These are phyloP conservation scores for Russula sp. DNA, from an alignment of 768 basidiomycete genomes.

Conservation along the genomic window DNA sequence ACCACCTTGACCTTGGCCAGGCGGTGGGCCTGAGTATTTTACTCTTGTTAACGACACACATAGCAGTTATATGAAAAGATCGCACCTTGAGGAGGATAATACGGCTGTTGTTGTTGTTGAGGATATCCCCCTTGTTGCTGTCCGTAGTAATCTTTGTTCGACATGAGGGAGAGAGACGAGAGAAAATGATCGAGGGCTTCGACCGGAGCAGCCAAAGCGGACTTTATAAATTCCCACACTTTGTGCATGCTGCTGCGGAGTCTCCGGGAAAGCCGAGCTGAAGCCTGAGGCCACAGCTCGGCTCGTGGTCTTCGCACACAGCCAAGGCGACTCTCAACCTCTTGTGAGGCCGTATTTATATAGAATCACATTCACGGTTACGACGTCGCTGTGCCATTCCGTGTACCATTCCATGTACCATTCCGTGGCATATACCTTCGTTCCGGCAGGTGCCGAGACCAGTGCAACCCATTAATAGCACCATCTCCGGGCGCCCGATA, in stretches of 20 bases:
- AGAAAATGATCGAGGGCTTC: background rate
- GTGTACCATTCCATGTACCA: background rate
- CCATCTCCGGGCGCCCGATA: background rate
- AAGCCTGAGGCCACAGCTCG: too few species aligned
- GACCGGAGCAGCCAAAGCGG: background rate
- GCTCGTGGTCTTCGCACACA: background rate
- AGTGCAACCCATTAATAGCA: too few species aligned
- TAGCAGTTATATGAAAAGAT: background rate
- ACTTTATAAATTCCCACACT: slow-evolving; percentile 16
- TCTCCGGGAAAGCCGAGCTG: background rate
- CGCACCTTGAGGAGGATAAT: slow-evolving; percentile 51
- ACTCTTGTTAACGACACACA: slow-evolving; percentile 26
- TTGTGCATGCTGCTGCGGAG: background rate
- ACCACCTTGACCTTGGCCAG: slow-evolving; percentile 59
- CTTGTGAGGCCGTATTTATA: background rate
- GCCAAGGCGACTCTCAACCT: background rate
- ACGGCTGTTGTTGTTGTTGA: slow-evolving; percentile 42
- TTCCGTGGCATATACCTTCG: background rate
- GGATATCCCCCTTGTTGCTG: slow-evolving; percentile 35
- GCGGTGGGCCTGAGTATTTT: slow-evolving; percentile 41
- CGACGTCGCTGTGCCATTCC: background rate
- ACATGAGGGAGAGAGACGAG: slow-evolving; percentile 33
- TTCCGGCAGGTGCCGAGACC: background rate
- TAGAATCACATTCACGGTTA: background rate
- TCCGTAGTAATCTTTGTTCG: slow-evolving; percentile 69